Base-by-base conservation (phyloP, 2,329 filamentous ascomycete genomes). In the Ascochyta lentis region DNA sequence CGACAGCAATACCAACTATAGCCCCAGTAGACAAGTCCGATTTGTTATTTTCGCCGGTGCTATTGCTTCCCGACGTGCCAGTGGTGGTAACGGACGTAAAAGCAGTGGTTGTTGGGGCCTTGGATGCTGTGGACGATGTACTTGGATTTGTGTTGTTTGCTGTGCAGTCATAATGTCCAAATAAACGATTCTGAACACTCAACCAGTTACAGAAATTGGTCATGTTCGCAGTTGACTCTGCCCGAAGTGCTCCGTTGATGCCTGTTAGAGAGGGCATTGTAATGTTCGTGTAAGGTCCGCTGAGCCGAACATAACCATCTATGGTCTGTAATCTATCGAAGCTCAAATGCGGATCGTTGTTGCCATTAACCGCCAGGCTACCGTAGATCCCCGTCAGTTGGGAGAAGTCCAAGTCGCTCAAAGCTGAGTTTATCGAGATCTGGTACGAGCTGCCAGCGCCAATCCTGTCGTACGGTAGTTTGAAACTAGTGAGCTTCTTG, bases 111-210 rank as follows among this genome's bases (percentile, higher is more conserved):
- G 41, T 12, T 10, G 31, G 39, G 19, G 49, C n/a, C 9, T 19
- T 47, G 6, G 46, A 34, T 27, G 13, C 7, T 49, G 44, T 23
- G 6, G 46, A 34, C 24, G 13, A 5, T 49, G 44, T 23, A 4
- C 5, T 19, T 12, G 29, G 40, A 16, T 46, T 31, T 24, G 61
- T 49, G 3, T 40, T 34, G 42, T 65, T 64, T 12, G 61, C 24
- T 3, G 43, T 61, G 49, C 66, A 67, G 16, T 64, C 56, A 38
- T 60, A 64, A 33, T 65, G 59, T 6, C 65, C 65, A 6, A 16
- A 41, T 19, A 55, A 46, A 0, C 56, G 41, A 6, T 39, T 34
- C 19, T 56, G 47, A n/a, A 54, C 27, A 9, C 46, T 46, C 6
- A 67, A 44, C 35, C 41, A 46, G 12, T 52, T 54, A 39, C 66